Evolutionary conservation across 2,329 filamentous ascomycete genomes (phyloP).

Genomic region (Aurifilum marmelostoma): DNA sequence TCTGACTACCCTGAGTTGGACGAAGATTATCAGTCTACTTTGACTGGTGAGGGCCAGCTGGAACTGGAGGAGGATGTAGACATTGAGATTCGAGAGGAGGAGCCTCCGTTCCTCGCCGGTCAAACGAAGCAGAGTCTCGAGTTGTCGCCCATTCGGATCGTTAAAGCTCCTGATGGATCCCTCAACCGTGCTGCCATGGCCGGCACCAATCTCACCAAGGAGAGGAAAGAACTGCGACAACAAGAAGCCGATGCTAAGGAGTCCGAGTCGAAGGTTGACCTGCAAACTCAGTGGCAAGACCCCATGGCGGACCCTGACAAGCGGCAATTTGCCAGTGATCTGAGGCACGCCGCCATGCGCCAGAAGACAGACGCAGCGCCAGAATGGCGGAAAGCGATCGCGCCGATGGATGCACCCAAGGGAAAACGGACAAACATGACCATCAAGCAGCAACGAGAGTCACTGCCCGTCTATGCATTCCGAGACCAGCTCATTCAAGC

Average conservation of each 20-base stretch:
- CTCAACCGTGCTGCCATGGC: conserved; percentile 96
- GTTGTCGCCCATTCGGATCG: conserved; percentile 90
- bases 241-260: conserved; percentile 82
- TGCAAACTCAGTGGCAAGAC: conserved; percentile 93
- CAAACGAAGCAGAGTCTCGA: conserved; percentile 97
- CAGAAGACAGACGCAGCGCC: conserved; percentile 72
- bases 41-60: conserved; percentile 83
- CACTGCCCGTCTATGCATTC: conserved; percentile 87
- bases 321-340: conserved; percentile 84
- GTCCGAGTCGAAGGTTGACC: conserved; percentile 78
- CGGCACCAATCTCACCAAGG: conserved; percentile 84
- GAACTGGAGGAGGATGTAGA: conserved; percentile 96
- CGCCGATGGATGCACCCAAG: conserved; percentile 76
- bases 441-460: conserved; percentile 93
- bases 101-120: conserved; percentile 92
- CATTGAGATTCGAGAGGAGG: conserved; percentile 94
- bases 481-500: conserved; percentile 86
- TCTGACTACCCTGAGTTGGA: conserved; percentile 94
- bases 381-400: conserved; percentile 88
- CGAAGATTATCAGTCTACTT: conserved; percentile 86
- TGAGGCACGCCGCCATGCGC: conserved; percentile 67
- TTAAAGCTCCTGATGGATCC: conserved; percentile 97
- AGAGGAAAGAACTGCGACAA: conserved; percentile 84
- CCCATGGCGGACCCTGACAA: conserved; percentile 89
- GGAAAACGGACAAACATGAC: conserved; percentile 88